Conservation (phyloP, 108 stramenopile genomes). For the Chaetoceros muelleri region DNA sequence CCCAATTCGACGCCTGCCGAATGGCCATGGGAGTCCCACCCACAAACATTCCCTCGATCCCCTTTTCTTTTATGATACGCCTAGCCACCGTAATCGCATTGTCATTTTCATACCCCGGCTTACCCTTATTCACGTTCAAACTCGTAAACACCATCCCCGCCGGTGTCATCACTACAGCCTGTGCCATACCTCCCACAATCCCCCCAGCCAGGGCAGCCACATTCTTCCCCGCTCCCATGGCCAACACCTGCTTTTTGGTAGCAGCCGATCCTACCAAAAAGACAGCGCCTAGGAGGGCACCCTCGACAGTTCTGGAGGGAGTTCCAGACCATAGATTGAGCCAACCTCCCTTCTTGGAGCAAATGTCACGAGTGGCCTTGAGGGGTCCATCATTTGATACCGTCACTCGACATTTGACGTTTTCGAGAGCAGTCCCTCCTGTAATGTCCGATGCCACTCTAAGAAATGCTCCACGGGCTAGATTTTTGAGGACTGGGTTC, state of each 20-base stretch:
- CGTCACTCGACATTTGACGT: constrained; percentile 37
- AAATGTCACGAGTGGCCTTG: constrained; percentile 18
- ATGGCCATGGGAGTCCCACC: constrained; percentile 28
- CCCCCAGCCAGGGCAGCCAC: constrained; percentile 29
- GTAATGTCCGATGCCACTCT: constrained; percentile 42
- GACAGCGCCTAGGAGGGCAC: constrained; percentile 27
- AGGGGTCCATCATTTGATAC: constrained; percentile 5
- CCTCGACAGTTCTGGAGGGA: constrained; percentile 34
- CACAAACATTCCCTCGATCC: constrained; percentile 22
- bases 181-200: constrained; percentile 37
- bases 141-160: constrained; percentile 39
- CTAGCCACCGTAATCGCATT: constrained; percentile 28
- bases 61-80: constrained; percentile 30
- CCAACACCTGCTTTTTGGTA: constrained; percentile 23
- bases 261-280: constrained; percentile 21
- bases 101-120: constrained; percentile 26
- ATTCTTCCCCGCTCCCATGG: constrained; percentile 17
- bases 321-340: constrained; percentile 32
- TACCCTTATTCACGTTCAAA: constrained; percentile 28
- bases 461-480: constrained; percentile 32
- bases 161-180: constrained; percentile 47
- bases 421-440: constrained; percentile 42
- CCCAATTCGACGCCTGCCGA: constrained; percentile 47
- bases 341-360: constrained; percentile 21
- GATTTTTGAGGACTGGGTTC: constrained; percentile 2